A percentile compares a stretch with the other conserved stretches of the same genome.
These are phyloP conservation scores for Gnaphalium uliginosum DNA, from an alignment of 129 eudicot species.

Conservation along the genomic window DNA sequence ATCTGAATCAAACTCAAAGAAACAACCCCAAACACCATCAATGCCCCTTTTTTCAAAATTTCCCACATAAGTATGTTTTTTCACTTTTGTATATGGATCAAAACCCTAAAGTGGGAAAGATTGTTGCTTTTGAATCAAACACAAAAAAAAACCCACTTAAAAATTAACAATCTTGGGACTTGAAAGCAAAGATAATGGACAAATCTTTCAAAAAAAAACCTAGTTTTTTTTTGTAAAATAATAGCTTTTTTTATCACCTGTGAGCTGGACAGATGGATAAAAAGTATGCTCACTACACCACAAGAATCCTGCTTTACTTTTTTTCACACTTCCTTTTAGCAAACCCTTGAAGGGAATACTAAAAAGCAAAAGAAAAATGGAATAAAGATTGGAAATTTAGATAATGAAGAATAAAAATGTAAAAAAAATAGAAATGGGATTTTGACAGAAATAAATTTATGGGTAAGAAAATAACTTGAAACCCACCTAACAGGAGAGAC, in stretches of 20 bases:
- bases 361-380: constrained; percentile 32
- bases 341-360: constrained; percentile 36
- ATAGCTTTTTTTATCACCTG: constrained; percentile 24
- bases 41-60: constrained; percentile 31
- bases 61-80: constrained; percentile 40
- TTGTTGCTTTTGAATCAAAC: constrained; percentile 24
- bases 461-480: constrained; percentile 16
- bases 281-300: constrained; percentile 32
- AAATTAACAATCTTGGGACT: constrained; percentile 40
- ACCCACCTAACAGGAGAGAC: constrained; percentile 34
- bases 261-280: constrained; percentile 34
- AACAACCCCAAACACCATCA: constrained; percentile 40
- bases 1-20: constrained; percentile 41
- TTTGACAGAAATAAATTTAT: neutral
- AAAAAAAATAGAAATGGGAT: constrained; percentile 13
- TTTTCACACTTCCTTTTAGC: constrained; percentile 32
- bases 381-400: constrained; percentile 18
- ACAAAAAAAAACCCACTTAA: constrained; percentile 24
- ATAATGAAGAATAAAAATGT: constrained; percentile 23
- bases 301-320: constrained; percentile 43
- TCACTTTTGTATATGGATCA: constrained; percentile 22
- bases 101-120: constrained; percentile 32
- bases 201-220: constrained; percentile 18
- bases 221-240: constrained; percentile 14
- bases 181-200: constrained; percentile 26